Conservation (phyloP, 805 yeast genomes). For the Ogataea sp. region DNA sequence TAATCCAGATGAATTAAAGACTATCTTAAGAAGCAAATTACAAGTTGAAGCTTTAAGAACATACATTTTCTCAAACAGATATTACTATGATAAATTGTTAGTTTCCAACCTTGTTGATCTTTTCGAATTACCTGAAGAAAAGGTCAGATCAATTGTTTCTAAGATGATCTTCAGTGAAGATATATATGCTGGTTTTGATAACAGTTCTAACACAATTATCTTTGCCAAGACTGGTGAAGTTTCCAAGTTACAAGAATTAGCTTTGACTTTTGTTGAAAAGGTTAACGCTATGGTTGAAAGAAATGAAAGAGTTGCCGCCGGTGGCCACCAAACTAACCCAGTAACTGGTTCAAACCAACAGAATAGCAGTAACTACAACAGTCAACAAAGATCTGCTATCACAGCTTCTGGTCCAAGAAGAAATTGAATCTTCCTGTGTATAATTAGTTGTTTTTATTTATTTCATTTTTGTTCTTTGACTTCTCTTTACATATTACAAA, state of each 20-base stretch:
- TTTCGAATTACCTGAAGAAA: slow-evolving; percentile 53
- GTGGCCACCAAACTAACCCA: slow-evolving; percentile 48
- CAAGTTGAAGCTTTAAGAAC: slow-evolving; percentile 90
- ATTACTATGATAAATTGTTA: slow-evolving; percentile 68
- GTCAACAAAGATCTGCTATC: slow-evolving; percentile 1
- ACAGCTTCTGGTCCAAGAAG: neutral
- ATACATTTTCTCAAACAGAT: slow-evolving; percentile 79
- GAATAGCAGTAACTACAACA: neutral
- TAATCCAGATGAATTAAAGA: slow-evolving; percentile 55
- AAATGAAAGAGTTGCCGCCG: slow-evolving; percentile 75
- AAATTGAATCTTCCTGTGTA: neutral
- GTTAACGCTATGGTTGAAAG: slow-evolving; percentile 70
- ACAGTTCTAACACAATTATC: slow-evolving; percentile 50
- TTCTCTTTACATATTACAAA: neutral
- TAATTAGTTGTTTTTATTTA: neutral
- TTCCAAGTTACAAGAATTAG: slow-evolving; percentile 80
- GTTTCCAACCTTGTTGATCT: slow-evolving; percentile 52
- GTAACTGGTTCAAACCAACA: slow-evolving; percentile 3
- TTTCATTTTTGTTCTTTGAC: neutral
- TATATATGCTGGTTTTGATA: slow-evolving; percentile 67
- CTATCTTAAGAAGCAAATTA: slow-evolving; percentile 68
- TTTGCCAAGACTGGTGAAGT: slow-evolving; percentile 75
- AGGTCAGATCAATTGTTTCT: slow-evolving; percentile 56
- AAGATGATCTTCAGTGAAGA: slow-evolving; percentile 76
- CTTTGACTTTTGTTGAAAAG: slow-evolving; percentile 76